Evolutionary conservation across 495 filamentous ascomycete species (phyloP).

Genomic region (Talaromyces stipitatus): DNA sequence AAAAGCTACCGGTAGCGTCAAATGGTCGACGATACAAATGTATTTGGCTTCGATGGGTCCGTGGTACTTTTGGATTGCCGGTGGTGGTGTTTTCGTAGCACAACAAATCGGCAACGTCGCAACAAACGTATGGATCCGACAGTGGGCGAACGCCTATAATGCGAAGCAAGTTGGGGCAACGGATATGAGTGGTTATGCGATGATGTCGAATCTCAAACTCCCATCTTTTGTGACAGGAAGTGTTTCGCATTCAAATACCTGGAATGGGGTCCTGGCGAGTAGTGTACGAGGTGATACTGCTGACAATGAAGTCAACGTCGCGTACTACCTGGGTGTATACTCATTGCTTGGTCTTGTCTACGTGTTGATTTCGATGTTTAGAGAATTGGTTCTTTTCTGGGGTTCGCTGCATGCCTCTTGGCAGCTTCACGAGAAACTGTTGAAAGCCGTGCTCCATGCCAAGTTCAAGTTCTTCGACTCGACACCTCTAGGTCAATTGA

Average conservation of each 20-base stretch:
- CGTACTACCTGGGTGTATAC: slow-evolving; percentile 80
- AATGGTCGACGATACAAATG: slow-evolving; percentile 72
- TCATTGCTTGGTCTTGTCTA: slow-evolving; percentile 69
- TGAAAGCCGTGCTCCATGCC: slow-evolving; percentile 74
- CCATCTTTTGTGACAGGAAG: slow-evolving; percentile 34
- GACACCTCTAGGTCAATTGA: slow-evolving; percentile 91
- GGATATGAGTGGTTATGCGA: slow-evolving; percentile 31
- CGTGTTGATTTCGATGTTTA: slow-evolving; percentile 62
- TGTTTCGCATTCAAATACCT: slow-evolving; percentile 27
- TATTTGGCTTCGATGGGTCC: slow-evolving; percentile 85
- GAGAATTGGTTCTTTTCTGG: slow-evolving; percentile 85
- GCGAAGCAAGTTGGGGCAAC: slow-evolving; percentile 16
- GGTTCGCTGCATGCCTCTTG: slow-evolving; percentile 85
- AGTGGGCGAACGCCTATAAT: slow-evolving; percentile 70
- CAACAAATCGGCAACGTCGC: slow-evolving; percentile 81
- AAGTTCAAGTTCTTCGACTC: slow-evolving; percentile 98
- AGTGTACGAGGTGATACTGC: slow-evolving; percentile 13
- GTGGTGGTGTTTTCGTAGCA: slow-evolving; percentile 61
- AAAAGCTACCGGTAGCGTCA: slow-evolving; percentile 78
- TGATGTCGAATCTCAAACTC: slow-evolving; percentile 29
- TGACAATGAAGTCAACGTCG: slow-evolving; percentile 58
- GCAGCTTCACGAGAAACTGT: slow-evolving; percentile 72
- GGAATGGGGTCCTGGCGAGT: slow-evolving; percentile 21
- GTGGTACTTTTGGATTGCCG: slow-evolving; percentile 88
- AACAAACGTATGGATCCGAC: slow-evolving; percentile 86